phyloP scores from a whole-genome alignment of 768 basidiomycete species.

The Hygrophorus pudorinus region DNA sequence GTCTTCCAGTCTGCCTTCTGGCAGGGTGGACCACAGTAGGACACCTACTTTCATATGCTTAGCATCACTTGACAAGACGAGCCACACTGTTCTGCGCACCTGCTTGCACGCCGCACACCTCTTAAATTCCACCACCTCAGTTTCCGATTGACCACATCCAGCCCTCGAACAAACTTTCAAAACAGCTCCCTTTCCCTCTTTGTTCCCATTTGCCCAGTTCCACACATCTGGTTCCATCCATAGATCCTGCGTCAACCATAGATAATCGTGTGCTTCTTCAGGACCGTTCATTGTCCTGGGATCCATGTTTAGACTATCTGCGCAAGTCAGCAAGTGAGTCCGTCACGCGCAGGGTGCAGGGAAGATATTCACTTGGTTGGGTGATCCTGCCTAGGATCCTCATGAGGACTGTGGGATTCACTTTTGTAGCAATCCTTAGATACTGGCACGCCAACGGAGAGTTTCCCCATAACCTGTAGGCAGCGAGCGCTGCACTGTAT shows the following conservation, averaged over 20 bases:
- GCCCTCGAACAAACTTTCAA: constrained; percentile 24
- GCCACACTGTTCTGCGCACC: too few relatives aligned
- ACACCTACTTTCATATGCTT: too few relatives aligned
- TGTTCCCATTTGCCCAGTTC: constrained; percentile 31
- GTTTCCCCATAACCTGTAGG: constrained; percentile 32
- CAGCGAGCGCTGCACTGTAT: constrained; percentile 32
- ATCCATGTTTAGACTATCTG: too few relatives aligned
- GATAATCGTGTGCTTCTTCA: constrained; percentile 37
- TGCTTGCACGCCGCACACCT: constrained; percentile 7
- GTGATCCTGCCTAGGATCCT: constrained; percentile 29
- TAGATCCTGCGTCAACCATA: constrained; percentile 33
- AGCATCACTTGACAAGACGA: too few relatives aligned
- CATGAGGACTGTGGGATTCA: constrained; percentile 25
- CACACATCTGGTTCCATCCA: constrained; percentile 34
- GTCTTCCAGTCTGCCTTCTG: too few relatives aligned
- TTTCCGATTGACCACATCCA: constrained; percentile 23
- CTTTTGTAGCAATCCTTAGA: constrained; percentile 23
- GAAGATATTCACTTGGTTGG: constrained; percentile 21
- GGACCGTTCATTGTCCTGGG: constrained; percentile 23
- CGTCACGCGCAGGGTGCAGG: constrained; percentile 23
- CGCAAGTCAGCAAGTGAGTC: too few relatives aligned
- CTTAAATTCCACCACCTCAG: not conserved
- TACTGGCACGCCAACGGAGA: constrained; percentile 28
- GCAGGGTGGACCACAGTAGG: too few relatives aligned
- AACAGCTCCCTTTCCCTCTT: constrained; percentile 21